phyloP scores from a whole-genome alignment of 116 monocot genomes.

The Trichopus zeylanicus region DNA sequence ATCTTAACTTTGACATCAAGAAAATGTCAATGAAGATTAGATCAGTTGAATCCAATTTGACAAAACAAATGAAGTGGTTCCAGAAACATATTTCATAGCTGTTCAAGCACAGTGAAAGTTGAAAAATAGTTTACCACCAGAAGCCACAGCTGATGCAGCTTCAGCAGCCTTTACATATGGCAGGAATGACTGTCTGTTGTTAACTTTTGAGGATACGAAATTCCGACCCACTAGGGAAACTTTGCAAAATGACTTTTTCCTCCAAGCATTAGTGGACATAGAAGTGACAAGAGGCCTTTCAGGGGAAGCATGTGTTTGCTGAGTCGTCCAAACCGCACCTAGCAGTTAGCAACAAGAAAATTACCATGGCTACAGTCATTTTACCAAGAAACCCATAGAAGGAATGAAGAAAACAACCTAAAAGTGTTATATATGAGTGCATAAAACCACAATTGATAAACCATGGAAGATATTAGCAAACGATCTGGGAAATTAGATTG shows the following conservation, averaged over 20 bases:
- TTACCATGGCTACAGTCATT: not conserved
- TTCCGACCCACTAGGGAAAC: not conserved
- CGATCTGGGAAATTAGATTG: too few species aligned
- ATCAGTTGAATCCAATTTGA: too few species aligned
- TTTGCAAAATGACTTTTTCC: slow-evolving; percentile 8
- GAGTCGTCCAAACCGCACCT: slow-evolving; percentile 1
- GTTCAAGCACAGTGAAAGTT: not conserved
- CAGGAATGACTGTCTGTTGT: slow-evolving; percentile 3
- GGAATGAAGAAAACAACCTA: too few species aligned
- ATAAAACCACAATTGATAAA: too few species aligned
- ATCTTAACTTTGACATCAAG: too few species aligned
- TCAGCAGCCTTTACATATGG: slow-evolving; percentile 29
- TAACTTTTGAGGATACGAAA: not conserved
- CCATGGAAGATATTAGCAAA: too few species aligned
- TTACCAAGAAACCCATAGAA: too few species aligned
- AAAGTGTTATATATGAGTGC: too few species aligned
- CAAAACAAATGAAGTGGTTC: not conserved
- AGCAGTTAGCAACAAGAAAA: not conserved
- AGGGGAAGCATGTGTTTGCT: not conserved
- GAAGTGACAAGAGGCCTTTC: slow-evolving; percentile 10
- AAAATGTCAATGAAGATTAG: too few species aligned
- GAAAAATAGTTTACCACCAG: slow-evolving; percentile 13
- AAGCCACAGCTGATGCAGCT: slow-evolving; percentile 14
- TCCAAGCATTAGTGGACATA: not conserved
- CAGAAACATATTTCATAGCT: not conserved